phyloP scores from a whole-genome alignment of 169 alveolate genomes.

The Plasmodium vivax region DNA sequence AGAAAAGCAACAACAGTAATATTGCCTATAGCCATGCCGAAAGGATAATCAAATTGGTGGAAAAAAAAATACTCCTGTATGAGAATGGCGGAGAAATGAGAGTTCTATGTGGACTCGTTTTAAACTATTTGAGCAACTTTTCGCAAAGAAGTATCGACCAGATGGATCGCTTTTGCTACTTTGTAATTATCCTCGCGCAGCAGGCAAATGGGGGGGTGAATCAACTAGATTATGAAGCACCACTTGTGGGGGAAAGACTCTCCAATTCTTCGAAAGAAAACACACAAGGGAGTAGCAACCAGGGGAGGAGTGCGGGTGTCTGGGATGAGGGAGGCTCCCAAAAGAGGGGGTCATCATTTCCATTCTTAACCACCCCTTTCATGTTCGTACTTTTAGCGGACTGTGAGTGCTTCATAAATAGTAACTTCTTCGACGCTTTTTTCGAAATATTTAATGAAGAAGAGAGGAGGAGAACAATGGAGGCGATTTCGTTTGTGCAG shows the following conservation, averaged over 20 bases:
- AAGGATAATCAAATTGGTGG: conserved; percentile 8
- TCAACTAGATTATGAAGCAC: neutral
- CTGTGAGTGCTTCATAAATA: conserved; percentile 37
- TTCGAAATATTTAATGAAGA: conserved; percentile 22
- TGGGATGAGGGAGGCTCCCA: neutral
- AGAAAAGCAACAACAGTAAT: neutral
- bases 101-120: neutral
- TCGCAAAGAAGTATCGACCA: conserved; percentile 45
- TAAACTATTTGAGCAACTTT: conserved; percentile 15
- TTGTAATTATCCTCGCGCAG: conserved; percentile 25
- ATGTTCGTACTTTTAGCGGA: conserved; percentile 23
- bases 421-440: conserved; percentile 35
- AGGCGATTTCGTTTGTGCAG: conserved; percentile 17
- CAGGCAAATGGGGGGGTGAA: neutral
- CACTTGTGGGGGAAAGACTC: neutral
- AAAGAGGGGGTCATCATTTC: conserved; percentile 9
- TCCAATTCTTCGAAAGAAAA: neutral
- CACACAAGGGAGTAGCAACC: neutral
- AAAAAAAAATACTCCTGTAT: neutral
- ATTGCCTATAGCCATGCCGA: neutral
- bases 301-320: neutral
- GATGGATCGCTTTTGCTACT: conserved; percentile 37
- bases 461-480: neutral
- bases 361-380: conserved; percentile 38
- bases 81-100: neutral